Evolutionary conservation across 2,329 filamentous ascomycete species (phyloP).

Genomic region (Xylaria sp.): DNA sequence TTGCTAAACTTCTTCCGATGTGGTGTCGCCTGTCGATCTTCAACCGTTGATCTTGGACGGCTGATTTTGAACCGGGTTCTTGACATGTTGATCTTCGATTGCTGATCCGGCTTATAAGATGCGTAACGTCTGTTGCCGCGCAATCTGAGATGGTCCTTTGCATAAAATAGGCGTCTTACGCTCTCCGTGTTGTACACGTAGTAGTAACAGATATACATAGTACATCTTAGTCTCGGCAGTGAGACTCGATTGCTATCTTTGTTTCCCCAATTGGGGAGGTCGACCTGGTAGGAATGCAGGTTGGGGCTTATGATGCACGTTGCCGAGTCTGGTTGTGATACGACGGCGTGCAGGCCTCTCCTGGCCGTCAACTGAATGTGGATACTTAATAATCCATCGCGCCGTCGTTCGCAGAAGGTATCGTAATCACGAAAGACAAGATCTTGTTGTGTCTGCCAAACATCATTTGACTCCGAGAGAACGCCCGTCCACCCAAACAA

Average conservation of each 20-base stretch:
- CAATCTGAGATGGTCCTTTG: too few relatives aligned
- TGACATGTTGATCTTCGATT: too few relatives aligned
- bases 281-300: not conserved
- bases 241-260: constrained; percentile 1
- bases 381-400: not conserved
- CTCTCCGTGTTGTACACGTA: not conserved
- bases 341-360: constrained; percentile 3
- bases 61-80: too few relatives aligned
- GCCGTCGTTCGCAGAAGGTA: not conserved
- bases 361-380: not conserved
- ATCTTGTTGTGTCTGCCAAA: not conserved
- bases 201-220: not conserved
- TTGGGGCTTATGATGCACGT: not conserved
- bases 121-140: too few relatives aligned
- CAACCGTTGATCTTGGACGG: not conserved
- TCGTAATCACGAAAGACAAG: not conserved
- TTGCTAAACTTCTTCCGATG: not conserved
- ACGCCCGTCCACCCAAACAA: not conserved
- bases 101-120: too few relatives aligned
- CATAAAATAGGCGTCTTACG: too few relatives aligned
- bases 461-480: not conserved
- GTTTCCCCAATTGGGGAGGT: not conserved
- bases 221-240: constrained; percentile 1
- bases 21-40: not conserved
- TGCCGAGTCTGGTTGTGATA: constrained; percentile 1